Evolutionary conservation across 2,329 filamentous ascomycete species (phyloP).

Genomic region (Fusarium brachygibbosum): DNA sequence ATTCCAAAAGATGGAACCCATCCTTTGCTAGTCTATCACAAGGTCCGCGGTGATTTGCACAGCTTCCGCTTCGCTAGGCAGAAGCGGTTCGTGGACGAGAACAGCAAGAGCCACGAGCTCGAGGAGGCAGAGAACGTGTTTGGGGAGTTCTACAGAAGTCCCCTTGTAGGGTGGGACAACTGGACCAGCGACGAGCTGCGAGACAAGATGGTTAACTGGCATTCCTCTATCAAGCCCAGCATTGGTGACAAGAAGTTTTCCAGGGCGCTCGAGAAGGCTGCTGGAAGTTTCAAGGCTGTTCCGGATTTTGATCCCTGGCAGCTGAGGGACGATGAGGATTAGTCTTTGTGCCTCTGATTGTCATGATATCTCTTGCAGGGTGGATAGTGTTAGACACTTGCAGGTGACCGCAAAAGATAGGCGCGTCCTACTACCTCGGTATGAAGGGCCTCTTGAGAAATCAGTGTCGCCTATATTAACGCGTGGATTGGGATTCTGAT

Average conservation of each 20-base stretch:
- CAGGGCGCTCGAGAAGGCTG: not conserved
- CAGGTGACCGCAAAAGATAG: too few relatives aligned
- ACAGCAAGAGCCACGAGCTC: not conserved
- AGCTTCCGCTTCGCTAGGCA: constrained; percentile 5
- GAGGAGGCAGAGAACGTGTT: not conserved
- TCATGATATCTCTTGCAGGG: not conserved
- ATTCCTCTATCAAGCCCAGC: not conserved
- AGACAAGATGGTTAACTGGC: not conserved
- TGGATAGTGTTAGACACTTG: too few relatives aligned
- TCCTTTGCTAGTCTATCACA: not conserved
- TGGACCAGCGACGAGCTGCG: not conserved
- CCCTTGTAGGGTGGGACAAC: not conserved
- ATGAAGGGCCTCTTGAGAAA: too few relatives aligned
- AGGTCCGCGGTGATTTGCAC: not conserved
- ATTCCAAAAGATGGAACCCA: not conserved
- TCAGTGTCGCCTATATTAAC: too few relatives aligned
- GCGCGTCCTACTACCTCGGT: too few relatives aligned
- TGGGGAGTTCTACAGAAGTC: not conserved
- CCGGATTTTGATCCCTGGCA: not conserved
- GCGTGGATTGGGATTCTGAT: too few relatives aligned
- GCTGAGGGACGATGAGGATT: not conserved
- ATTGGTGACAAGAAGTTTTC: not conserved
- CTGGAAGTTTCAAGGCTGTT: not conserved
- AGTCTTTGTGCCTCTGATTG: accelerated
- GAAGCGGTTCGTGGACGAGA: not conserved